Conservation (phyloP, 495 filamentous ascomycete genomes). For the Aspergillus wentii region DNA sequence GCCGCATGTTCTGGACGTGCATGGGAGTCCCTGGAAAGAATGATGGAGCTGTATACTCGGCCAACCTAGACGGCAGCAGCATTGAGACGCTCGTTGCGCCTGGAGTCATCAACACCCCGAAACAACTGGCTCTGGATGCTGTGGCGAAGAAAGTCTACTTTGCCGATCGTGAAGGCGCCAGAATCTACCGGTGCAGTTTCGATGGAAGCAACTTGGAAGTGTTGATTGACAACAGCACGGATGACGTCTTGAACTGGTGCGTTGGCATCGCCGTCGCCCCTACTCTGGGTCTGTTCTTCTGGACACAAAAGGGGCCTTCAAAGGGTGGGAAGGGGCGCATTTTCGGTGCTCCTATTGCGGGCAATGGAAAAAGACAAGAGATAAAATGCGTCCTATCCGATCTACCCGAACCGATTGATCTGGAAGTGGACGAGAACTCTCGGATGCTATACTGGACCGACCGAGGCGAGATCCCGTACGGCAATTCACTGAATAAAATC, state of each 20-base stretch:
- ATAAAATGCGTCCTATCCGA: constrained; percentile 26
- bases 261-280: constrained; percentile 35
- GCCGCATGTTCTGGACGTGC: constrained; percentile 39
- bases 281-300: constrained; percentile 32
- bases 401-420: constrained; percentile 47
- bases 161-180: constrained; percentile 42
- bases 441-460: constrained; percentile 49
- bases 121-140: constrained; percentile 31
- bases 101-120: constrained; percentile 35
- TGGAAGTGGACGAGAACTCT: constrained; percentile 34
- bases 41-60: constrained; percentile 31
- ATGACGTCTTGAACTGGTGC: constrained; percentile 27
- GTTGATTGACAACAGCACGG: constrained; percentile 24
- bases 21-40: constrained; percentile 30
- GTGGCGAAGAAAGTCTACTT: constrained; percentile 30
- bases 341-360: constrained; percentile 26
- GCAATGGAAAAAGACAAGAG: constrained; percentile 14
- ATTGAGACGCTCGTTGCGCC: constrained; percentile 20
- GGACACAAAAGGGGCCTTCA: constrained; percentile 42
- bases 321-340: constrained; percentile 35
- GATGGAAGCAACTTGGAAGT: constrained; percentile 30
- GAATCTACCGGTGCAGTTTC: constrained; percentile 28
- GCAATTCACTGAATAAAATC: constrained; percentile 37
- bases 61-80: constrained; percentile 31
- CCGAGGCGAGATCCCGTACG: constrained; percentile 41